Base-by-base conservation (phyloP, 2,329 filamentous ascomycete species). In the Pseudocercospora fuligena region DNA sequence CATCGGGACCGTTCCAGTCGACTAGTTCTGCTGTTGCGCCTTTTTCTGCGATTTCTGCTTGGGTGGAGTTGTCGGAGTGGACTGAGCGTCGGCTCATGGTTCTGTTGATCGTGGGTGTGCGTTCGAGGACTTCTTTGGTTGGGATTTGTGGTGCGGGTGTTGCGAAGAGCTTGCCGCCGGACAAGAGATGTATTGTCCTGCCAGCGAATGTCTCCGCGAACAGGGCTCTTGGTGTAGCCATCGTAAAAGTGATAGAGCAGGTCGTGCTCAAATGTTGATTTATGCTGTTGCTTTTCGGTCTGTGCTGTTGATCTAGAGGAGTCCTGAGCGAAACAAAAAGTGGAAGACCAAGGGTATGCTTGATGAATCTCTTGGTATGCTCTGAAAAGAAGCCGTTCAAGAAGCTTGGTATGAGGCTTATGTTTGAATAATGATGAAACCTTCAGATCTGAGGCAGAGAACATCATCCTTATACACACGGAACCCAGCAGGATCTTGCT, bases 161-260 rank as follows among this genome's bases (percentile, higher is more conserved):
- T 56, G 29, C 21, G 6, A 66, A 21, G 6, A 63, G 31, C 19
- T 36, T 33, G 36, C 47, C 60, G 19, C 60, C 46, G 12, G 64
- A 63, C 23, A 63, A 29, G n/a, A 61, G 19, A n/a, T 60, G 59
- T 11, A 66, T 40, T 21, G 33, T 19, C 46, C 65, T 60, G 1
- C 60, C 65, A 3, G 56, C 56, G 56, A 66, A 63, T 1, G 65
- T 63, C 33, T 63, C 54, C 14, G 43, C 21, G 61, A 64, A 63
- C 23, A 60, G 23, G 46, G 56, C 60, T 16, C 49, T 58, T 14
- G 49, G 31, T 43, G 60, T 36, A 16, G 47, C 47, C 47, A 51
- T 51, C 7, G 21, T 16, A 27, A 21, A 7, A 14, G 11, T 51
- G 9, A 19, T 6, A 51, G 11, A 51, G 47, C 47, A 14, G 16